These are phyloP conservation scores for Monosporascus sp. DNA, from an alignment of 2,329 filamentous ascomycete genomes.

Conservation along the genomic window DNA sequence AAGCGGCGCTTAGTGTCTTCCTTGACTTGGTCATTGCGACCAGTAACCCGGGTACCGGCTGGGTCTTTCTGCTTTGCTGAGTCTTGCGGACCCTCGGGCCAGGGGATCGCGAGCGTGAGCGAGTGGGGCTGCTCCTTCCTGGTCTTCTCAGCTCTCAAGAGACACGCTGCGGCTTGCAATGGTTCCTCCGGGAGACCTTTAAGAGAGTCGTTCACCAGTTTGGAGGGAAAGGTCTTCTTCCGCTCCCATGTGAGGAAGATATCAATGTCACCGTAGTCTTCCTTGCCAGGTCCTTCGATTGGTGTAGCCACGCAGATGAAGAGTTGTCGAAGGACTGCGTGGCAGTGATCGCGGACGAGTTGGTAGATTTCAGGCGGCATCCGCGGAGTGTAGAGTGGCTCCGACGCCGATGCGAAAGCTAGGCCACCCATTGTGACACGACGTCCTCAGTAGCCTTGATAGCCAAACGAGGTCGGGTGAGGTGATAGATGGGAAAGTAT, in stretches of 20 bases:
- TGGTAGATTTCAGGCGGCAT: constrained; percentile 57
- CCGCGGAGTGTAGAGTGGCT: constrained; percentile 56
- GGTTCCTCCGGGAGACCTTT: constrained; percentile 1
- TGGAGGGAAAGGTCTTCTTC: constrained; percentile 6
- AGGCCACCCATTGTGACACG: constrained; percentile 58
- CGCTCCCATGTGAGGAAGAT: constrained; percentile 49
- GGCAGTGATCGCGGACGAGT: constrained; percentile 40
- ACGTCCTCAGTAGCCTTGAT: background rate
- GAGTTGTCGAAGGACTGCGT: constrained; percentile 40
- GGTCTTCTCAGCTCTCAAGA: constrained; percentile 41
- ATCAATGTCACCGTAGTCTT: constrained; percentile 68
- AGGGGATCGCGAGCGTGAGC: constrained; percentile 50
- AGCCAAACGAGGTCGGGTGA: too few species aligned
- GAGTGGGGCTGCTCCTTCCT: constrained; percentile 21
- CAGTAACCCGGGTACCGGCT: background rate
- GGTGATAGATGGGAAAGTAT: too few species aligned
- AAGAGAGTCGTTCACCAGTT: background rate
- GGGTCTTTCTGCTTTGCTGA: background rate
- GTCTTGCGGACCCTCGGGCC: constrained; percentile 32
- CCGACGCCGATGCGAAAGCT: constrained; percentile 44
- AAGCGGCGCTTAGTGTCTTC: constrained; percentile 24
- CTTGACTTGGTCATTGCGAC: constrained; percentile 6
- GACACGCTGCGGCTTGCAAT: constrained; percentile 27
- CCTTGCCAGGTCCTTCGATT: constrained; percentile 65
- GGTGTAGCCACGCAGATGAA: constrained; percentile 54